These are phyloP conservation scores for Apiospora kogelbergensis DNA, from an alignment of 2,329 filamentous ascomycete genomes.

Conservation along the genomic window DNA sequence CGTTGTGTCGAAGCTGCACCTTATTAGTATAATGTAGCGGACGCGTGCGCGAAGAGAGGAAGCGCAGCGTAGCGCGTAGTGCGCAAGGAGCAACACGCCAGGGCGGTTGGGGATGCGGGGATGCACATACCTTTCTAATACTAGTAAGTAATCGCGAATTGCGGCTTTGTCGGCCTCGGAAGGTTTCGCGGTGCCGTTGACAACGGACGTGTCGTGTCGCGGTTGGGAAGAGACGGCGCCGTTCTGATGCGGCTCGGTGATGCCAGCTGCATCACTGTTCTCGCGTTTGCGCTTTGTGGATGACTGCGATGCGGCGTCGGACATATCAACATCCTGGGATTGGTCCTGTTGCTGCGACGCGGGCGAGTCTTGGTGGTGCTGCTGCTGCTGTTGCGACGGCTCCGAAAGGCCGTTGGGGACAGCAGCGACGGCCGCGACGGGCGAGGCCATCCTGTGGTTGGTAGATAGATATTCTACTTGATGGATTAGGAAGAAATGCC, in stretches of 20 bases:
- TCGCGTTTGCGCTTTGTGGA: slow-evolving; percentile 35
- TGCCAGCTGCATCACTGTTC: slow-evolving; percentile 18
- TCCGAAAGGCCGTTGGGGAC: slow-evolving; percentile 8
- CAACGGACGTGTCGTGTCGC: slow-evolving; percentile 13
- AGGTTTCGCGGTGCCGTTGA: slow-evolving; percentile 21
- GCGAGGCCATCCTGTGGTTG: slow-evolving; percentile 9
- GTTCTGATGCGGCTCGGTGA: slow-evolving; percentile 10
- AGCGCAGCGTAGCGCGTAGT: background rate
- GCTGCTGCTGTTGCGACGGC: slow-evolving; percentile 4
- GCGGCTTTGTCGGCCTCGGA: slow-evolving; percentile 8
- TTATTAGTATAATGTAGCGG: background rate
- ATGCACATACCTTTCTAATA: slow-evolving; percentile 30
- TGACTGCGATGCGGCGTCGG: slow-evolving; percentile 23
- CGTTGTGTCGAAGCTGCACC: slow-evolving; percentile 50
- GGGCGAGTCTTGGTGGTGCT: background rate
- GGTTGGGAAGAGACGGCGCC: slow-evolving; percentile 1
- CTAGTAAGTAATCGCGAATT: slow-evolving; percentile 28
- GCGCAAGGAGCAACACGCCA: background rate
- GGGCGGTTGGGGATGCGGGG: slow-evolving; percentile 3
- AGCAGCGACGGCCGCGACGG: slow-evolving; percentile 5
- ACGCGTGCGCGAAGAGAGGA: background rate
- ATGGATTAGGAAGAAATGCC: background rate
- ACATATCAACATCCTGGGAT: slow-evolving; percentile 18
- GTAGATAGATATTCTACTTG: background rate
- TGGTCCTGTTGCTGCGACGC: slow-evolving; percentile 6